A percentile compares a stretch with the other conserved stretches of the same genome.
These are phyloP conservation scores for Kodamaea sagamina DNA, from an alignment of 805 yeast genomes.

Conservation along the genomic window DNA sequence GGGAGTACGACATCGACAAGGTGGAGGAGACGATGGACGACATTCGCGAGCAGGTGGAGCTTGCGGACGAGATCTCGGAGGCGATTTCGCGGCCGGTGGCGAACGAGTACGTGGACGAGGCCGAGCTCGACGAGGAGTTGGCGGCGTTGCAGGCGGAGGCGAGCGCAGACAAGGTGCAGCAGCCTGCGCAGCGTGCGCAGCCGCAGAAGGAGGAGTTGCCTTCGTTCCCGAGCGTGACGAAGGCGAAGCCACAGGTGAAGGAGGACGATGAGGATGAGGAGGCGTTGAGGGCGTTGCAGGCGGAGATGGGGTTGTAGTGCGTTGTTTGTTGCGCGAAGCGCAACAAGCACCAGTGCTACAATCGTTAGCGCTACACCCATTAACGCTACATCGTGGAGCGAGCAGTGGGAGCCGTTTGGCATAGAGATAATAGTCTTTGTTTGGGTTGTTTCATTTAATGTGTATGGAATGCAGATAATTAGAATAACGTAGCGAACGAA, in stretches of 20 bases:
- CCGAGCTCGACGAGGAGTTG: conserved; percentile 92
- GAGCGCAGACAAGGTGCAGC: conserved; percentile 46
- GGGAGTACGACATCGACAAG: conserved; percentile 91
- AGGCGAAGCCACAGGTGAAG: conserved; percentile 40
- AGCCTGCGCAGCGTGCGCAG: conserved; percentile 22
- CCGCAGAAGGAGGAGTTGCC: conserved; percentile 34
- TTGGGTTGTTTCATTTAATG: background rate
- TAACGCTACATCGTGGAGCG: no score
- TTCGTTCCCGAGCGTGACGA: conserved; percentile 45
- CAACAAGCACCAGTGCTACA: background rate
- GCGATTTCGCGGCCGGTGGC: conserved; percentile 95
- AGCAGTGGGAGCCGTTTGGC: no score
- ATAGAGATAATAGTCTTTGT: no score
- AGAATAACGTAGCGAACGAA: background rate
- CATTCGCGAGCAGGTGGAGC: conserved; percentile 92
- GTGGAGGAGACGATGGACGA: conserved; percentile 98
- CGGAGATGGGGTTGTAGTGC: conserved; percentile 75
- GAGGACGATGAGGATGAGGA: conserved; percentile 82
- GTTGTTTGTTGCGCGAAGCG: no score
- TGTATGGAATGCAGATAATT: conserved; percentile 6
- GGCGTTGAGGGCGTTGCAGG: conserved; percentile 77
- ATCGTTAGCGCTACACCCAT: no score
- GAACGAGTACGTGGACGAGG: conserved; percentile 78
- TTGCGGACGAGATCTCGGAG: conserved; percentile 92
- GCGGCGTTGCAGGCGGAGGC: conserved; percentile 85